These are phyloP conservation scores for Colletotrichum sp. DNA, from an alignment of 2,329 filamentous ascomycete species.

Conservation along the genomic window DNA sequence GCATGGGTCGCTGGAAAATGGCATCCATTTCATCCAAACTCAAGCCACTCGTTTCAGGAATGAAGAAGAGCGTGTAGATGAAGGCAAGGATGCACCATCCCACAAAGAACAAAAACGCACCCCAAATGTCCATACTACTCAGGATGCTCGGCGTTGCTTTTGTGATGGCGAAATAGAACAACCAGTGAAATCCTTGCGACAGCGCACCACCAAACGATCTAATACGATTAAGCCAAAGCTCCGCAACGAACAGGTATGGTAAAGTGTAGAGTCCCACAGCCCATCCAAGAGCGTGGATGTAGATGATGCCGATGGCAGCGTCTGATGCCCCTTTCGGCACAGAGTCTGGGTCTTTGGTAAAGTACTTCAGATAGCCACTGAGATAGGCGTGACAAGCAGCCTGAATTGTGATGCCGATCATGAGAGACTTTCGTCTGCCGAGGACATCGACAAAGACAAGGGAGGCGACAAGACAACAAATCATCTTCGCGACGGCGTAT, in stretches of 20 bases:
- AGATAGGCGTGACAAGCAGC: conserved; percentile 45
- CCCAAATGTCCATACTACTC: background rate
- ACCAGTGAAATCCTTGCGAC: background rate
- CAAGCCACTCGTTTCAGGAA: background rate
- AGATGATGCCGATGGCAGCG: conserved; percentile 47
- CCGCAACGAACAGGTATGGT: conserved; percentile 48
- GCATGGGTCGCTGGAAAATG: background rate
- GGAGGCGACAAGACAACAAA: conserved; percentile 41
- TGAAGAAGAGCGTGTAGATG: background rate
- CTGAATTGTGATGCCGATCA: conserved; percentile 38
- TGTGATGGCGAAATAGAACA: background rate
- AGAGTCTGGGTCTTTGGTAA: conserved; percentile 22
- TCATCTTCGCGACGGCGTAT: conserved; percentile 47
- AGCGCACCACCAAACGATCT: conserved; percentile 36
- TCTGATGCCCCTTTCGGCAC: conserved; percentile 33
- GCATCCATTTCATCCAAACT: background rate
- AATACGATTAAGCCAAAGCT: conserved; percentile 50
- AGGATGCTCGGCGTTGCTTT: background rate
- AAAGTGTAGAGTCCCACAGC: conserved; percentile 38
- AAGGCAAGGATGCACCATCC: background rate
- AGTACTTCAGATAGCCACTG: conserved; percentile 40
- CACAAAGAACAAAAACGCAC: background rate
- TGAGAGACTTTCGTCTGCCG: conserved; percentile 40
- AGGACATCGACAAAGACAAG: conserved; percentile 50
- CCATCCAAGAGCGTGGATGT: conserved; percentile 49